phyloP scores from a whole-genome alignment of 2,329 filamentous ascomycete genomes.

The Aspergillus pseudoglaucus region DNA sequence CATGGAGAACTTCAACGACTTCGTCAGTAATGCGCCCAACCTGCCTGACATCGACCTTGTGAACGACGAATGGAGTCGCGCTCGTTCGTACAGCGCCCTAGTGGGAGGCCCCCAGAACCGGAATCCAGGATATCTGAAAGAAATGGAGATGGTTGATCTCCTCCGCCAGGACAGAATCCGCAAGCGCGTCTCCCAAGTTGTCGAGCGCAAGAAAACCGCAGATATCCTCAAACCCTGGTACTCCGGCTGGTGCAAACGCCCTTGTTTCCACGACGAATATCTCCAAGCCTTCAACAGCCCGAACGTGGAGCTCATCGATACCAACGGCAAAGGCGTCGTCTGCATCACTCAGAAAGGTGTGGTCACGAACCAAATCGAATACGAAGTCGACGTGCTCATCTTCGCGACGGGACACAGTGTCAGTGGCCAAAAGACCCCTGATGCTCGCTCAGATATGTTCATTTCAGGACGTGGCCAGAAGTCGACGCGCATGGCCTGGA shows the following conservation, averaged over 20 bases:
- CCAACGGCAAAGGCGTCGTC: conserved; percentile 48
- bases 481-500: conserved; percentile 44
- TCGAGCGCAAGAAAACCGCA: conserved; percentile 48
- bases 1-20: conserved; percentile 22
- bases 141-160: conserved; percentile 31
- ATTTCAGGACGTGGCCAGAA: conserved; percentile 42
- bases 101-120: conserved; percentile 12
- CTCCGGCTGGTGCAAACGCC: conserved; percentile 57
- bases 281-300: conserved; percentile 52
- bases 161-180: conserved; percentile 41
- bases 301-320: conserved; percentile 57
- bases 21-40: conserved; percentile 10
- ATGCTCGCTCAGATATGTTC: conserved; percentile 27
- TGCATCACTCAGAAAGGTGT: conserved; percentile 43
- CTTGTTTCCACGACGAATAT: conserved; percentile 52
- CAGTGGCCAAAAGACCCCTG: conserved; percentile 20
- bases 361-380: conserved; percentile 37
- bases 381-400: conserved; percentile 44
- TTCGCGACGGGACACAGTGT: conserved; percentile 42
- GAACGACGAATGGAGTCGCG: conserved; percentile 21
- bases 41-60: conserved; percentile 15
- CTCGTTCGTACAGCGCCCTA: conserved; percentile 7
- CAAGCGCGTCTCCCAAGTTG: conserved; percentile 43
- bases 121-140: conserved; percentile 20
- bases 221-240: conserved; percentile 55